phyloP scores from a whole-genome alignment of 805 yeast genomes.

The Metschnikowia proteae region DNA sequence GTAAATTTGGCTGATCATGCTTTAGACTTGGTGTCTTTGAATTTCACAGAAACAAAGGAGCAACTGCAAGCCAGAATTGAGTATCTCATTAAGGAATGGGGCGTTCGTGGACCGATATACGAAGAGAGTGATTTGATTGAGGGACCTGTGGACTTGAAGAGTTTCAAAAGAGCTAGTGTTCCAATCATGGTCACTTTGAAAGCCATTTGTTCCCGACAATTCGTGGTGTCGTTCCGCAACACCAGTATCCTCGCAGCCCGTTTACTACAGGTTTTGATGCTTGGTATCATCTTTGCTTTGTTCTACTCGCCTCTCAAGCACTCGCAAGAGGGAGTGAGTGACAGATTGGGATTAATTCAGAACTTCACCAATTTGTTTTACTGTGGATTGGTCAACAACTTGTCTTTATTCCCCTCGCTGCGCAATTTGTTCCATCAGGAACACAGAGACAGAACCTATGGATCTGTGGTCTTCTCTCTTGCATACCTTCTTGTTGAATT shows the following conservation, averaged over 20 bases:
- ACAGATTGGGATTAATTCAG: conserved; percentile 74
- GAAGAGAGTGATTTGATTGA: conserved; percentile 1
- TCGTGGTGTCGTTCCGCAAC: conserved; percentile 32
- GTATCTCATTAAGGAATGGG: conserved; percentile 29
- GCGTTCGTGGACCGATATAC: conserved; percentile 29
- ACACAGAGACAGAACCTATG: conserved; percentile 67
- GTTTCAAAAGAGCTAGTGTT: conserved; percentile 25
- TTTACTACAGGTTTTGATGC: conserved; percentile 57
- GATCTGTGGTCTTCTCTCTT: conserved; percentile 57
- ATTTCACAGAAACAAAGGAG: conserved; percentile 24
- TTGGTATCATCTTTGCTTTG: conserved; percentile 62
- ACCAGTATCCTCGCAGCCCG: conserved; percentile 62
- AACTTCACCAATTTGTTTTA: conserved; percentile 69
- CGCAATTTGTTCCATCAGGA: conserved; percentile 76
- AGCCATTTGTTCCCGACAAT: conserved; percentile 32
- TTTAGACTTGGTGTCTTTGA: conserved; percentile 61
- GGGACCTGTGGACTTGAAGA: conserved; percentile 22
- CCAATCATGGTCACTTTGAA: conserved; percentile 28
- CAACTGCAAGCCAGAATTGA: conserved; percentile 22
- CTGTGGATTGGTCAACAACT: conserved; percentile 75
- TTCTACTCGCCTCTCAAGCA: conserved; percentile 49
- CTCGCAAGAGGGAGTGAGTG: conserved; percentile 48
- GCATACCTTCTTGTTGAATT: conserved; percentile 59
- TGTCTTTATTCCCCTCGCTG: conserved; percentile 72
- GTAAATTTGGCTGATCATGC: conserved; percentile 73